Percentiles rank a stretch among this genome's conserved stretches.
phyloP scores from a whole-genome alignment of 495 filamentous ascomycete species.

The Aspergillus taichungensis region DNA sequence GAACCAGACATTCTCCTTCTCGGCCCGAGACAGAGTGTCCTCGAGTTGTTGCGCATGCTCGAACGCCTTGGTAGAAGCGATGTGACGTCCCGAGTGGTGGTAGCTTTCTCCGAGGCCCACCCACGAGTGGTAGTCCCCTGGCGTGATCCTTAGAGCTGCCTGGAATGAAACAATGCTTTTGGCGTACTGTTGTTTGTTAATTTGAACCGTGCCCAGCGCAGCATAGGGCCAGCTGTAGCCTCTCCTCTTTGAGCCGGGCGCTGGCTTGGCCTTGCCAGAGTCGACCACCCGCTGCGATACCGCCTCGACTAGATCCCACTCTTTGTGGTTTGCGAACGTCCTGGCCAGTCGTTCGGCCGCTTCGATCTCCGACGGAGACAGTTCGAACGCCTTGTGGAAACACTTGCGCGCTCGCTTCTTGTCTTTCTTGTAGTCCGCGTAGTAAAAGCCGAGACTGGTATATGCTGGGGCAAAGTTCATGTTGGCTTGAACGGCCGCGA shows the following conservation, averaged over 20 bases:
- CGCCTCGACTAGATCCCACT: slow-evolving; percentile 94
- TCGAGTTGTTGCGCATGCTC: slow-evolving; percentile 67
- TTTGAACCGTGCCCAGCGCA: slow-evolving; percentile 91
- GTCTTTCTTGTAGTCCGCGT: slow-evolving; percentile 82
- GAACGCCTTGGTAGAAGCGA: slow-evolving; percentile 88
- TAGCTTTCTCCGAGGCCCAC: slow-evolving; percentile 94
- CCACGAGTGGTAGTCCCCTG: slow-evolving; percentile 87
- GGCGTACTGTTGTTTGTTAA: slow-evolving; percentile 85
- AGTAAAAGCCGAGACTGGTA: slow-evolving; percentile 90
- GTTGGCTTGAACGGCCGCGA: slow-evolving; percentile 76
- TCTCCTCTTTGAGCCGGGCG: slow-evolving; percentile 84
- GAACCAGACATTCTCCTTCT: slow-evolving; percentile 73
- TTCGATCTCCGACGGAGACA: slow-evolving; percentile 77
- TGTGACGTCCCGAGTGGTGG: slow-evolving; percentile 83
- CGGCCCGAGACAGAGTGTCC: slow-evolving; percentile 22
- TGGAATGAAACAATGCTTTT: slow-evolving; percentile 88
- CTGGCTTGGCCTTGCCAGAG: slow-evolving; percentile 78
- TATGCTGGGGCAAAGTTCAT: slow-evolving; percentile 89
- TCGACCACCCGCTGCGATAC: slow-evolving; percentile 87
- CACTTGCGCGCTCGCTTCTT: slow-evolving; percentile 75
- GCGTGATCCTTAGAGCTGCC: slow-evolving; percentile 72
- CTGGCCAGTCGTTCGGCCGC: slow-evolving; percentile 81
- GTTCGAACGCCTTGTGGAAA: slow-evolving; percentile 94
- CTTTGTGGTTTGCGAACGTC: slow-evolving; percentile 76
- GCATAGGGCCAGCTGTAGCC: slow-evolving; percentile 93